A percentile compares a stretch with the other conserved stretches of the same genome.
Evolutionary conservation across 352 stramenopile genomes (phyloP).

Genomic region (Phytophthora hibernalis): DNA sequence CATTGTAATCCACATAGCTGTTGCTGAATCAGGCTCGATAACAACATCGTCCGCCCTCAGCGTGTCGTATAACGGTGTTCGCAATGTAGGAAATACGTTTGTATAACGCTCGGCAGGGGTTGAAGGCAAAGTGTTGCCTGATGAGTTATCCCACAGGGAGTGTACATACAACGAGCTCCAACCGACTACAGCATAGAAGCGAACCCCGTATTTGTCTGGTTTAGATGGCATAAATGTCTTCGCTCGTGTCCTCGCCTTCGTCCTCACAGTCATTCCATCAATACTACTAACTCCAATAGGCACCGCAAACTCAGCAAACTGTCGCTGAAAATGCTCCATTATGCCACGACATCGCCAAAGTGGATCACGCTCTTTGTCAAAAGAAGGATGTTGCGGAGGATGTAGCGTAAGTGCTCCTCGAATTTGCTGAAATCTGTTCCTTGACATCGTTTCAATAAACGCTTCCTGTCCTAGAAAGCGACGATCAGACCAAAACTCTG

Average conservation of each 20-base stretch:
- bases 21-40: background rate
- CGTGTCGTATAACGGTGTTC: conserved; percentile 3
- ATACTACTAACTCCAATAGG: conserved; percentile 19
- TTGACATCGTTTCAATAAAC: conserved; percentile 21
- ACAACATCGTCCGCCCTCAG: background rate
- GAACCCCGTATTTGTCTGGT: conserved; percentile 12
- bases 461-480: conserved; percentile 6
- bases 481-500: conserved; percentile 10
- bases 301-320: conserved; percentile 7
- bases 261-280: conserved; percentile 19
- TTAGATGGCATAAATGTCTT: conserved; percentile 8
- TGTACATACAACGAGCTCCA: conserved; percentile 10
- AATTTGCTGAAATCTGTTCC: conserved; percentile 18
- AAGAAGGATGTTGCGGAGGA: too few relatives aligned
- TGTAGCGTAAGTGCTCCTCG: background rate
- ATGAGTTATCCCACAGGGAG: conserved; percentile 6
- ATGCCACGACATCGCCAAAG: conserved; percentile 5
- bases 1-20: conserved; percentile 16
- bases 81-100: conserved; percentile 10
- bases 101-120: conserved; percentile 11
- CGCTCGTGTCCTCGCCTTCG: background rate
- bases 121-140: background rate
- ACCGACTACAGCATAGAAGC: conserved; percentile 14
- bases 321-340: conserved; percentile 15
- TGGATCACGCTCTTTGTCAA: background rate